Percentiles rank a stretch among this genome's conserved stretches.
phyloP scores from a whole-genome alignment of 257 asterid genomes.

The Lycium ferocissimum region DNA sequence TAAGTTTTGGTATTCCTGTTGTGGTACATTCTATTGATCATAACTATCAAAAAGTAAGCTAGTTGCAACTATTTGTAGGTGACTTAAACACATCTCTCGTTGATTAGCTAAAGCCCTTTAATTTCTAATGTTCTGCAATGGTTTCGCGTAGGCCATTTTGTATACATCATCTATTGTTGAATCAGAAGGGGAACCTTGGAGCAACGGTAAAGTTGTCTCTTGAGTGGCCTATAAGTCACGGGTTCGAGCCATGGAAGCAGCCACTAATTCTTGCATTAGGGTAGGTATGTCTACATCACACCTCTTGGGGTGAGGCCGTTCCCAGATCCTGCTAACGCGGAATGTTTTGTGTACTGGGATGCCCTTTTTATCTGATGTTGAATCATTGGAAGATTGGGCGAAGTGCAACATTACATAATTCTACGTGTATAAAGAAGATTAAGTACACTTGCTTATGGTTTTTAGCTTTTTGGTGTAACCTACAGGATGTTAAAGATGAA shows the following conservation, averaged over 20 bases:
- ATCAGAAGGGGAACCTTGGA: no score
- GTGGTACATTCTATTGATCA: background rate
- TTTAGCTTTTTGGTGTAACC: background rate
- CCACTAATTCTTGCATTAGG: no score
- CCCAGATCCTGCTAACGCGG: no score
- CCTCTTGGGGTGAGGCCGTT: no score
- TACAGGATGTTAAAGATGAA: background rate
- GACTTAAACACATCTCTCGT: background rate
- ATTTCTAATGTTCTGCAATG: background rate
- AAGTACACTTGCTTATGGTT: background rate
- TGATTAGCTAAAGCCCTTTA: background rate
- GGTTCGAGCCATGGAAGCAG: no score
- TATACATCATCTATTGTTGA: background rate
- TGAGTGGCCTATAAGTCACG: no score
- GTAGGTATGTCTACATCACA: no score
- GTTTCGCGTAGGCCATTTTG: background rate
- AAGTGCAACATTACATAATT: background rate
- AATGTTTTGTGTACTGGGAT: no score
- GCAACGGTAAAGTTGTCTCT: no score
- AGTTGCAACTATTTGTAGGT: background rate
- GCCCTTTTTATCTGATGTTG: no score
- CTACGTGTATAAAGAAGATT: background rate
- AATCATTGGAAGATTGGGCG: background rate
- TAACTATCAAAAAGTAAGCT: background rate
- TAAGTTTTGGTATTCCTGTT: background rate